Base-by-base conservation (phyloP, 2,329 filamentous ascomycete species). In the Myriosclerotinia duriaeana region DNA sequence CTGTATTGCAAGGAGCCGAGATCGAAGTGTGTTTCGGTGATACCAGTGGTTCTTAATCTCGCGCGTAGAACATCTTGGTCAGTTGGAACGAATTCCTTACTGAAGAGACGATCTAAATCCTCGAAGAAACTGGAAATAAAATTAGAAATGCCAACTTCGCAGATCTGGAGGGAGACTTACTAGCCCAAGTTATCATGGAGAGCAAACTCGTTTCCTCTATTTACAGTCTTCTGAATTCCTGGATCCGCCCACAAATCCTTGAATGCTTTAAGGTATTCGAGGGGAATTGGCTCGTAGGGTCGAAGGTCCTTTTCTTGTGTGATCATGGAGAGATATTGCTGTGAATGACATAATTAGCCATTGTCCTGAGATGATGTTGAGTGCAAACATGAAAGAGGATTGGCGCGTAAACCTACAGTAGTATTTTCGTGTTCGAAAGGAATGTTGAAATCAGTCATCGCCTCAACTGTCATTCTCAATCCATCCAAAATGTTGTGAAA, bases 11-110 rank as follows among this genome's bases (percentile, higher is more conserved):
- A 85, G 75, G 94, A 89, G 69, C 93, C 93, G 17, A 96, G 85
- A 77, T 96, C 92, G 78, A 98, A 98, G 69, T 94, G 86, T 2
- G 93, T 97, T 79, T 98, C 94, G 61, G 92, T 97, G 74, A 98
- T 98, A 73, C 94, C 94, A 3, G 95, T 98, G 22, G 94, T 98
- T 74, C 93, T 86, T 78, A 98, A 80, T 77, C 94, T 87, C 63
- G 93, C 95, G 72, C 94, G 91, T 63, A 98, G 84, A 73, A 98
- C 90, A 80, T 98, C 94, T 79, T 98, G 94, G 77, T 98, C 93
- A 76, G 90, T 92, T 20, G 95, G 95, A 26, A 97, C 82, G 80
- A 95, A 98, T 72, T 88, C 87, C 72, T 86, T 87, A 58, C 83
- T 83, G 82, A 92, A 93, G 67, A 94, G 82, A 60, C 90, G 86